Evolutionary conservation across 805 yeast species (phyloP), one percentile per base, ranked within the genome.

Genomic region (Candida germanica): DNA sequence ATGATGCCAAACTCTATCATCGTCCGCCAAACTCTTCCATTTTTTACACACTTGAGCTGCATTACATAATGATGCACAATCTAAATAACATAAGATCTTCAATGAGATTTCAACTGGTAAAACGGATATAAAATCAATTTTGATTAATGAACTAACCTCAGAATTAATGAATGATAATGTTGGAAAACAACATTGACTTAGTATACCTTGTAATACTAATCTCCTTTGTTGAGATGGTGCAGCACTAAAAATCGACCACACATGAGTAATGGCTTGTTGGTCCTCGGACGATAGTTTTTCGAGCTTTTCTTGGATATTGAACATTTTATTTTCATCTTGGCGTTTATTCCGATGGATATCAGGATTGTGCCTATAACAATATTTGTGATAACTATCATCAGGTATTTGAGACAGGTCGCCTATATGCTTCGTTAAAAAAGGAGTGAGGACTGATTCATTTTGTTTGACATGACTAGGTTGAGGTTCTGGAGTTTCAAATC

Each of bases 1-100:
- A 48, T 91, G 89, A 56, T 91, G 93, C 98, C 98, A 93, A 3
- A 93, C 97, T 33, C 94, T 66, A 54, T 93, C 98, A 56, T 91
- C 97, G 59, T 93, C 96, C 1, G 98, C 98, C 40, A 93, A 66
- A 38, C 67, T 66, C 55, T 86, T 80, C 98, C 98, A 93, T 35
- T 75, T 77, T 35, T 79, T 76, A 21, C 89, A 83, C 2, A 93
- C 98, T 62, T 84, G 94, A 0, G 97, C 95, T 0, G 98, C 96
- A 47, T 77, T 81, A 58, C 97, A 89, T 29, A 93, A 71, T n/a
- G 96, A 86, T 35, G 80, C 82, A 61, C 98, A 91, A 58, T 93
- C 98, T 42, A 93, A 64, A 56, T 86, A 91, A 50, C 95, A 85
- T 30, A 93, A 64, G 20, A 93, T 81, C 58, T 87, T 88, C 46